These are phyloP conservation scores for Hansenula sp. DNA, from an alignment of 1,139 yeast genomes.

Conservation along the genomic window DNA sequence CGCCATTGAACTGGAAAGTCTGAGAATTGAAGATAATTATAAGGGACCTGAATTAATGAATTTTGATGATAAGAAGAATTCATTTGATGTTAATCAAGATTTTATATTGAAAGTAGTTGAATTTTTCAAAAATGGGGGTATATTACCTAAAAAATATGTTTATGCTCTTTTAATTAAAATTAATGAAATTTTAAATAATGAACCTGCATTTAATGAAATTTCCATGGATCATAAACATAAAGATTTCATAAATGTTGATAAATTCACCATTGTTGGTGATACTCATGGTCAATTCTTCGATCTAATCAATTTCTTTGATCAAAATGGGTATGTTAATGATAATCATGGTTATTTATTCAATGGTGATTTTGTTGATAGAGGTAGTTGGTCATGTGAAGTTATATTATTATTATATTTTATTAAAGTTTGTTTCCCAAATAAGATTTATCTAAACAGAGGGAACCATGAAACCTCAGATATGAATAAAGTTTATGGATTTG, in stretches of 20 bases:
- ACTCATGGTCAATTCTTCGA: slow-evolving; percentile 97
- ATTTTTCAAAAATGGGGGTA: slow-evolving; percentile 68
- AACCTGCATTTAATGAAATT: slow-evolving; percentile 75
- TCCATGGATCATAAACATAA: slow-evolving; percentile 36
- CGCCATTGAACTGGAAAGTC: slow-evolving; percentile 36
- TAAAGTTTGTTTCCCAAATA: slow-evolving; percentile 74
- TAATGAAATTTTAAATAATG: slow-evolving; percentile 57
- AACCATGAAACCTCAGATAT: slow-evolving; percentile 96
- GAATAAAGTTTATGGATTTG: slow-evolving; percentile 96
- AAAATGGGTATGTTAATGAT: slow-evolving; percentile 63
- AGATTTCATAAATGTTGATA: slow-evolving; percentile 27
- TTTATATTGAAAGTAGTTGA: slow-evolving; percentile 67
- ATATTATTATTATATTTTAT: slow-evolving; percentile 77
- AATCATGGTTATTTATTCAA: slow-evolving; percentile 84
- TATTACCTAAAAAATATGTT: slow-evolving; percentile 75
- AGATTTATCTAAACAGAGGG: slow-evolving; percentile 81
- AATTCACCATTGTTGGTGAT: slow-evolving; percentile 89
- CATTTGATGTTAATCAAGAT: slow-evolving; percentile 34
- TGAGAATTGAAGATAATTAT: slow-evolving; percentile 60
- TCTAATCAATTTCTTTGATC: slow-evolving; percentile 70
- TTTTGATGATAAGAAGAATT: slow-evolving; percentile 26
- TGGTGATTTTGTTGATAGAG: slow-evolving; percentile 98
- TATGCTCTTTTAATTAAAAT: slow-evolving; percentile 80
- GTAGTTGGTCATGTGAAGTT: slow-evolving; percentile 97
- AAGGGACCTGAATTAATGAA: slow-evolving; percentile 52